Evolutionary conservation across 2,329 filamentous ascomycete genomes (phyloP), one percentile per base, ranked within the genome.

Genomic region (Botrytis byssoidea): DNA sequence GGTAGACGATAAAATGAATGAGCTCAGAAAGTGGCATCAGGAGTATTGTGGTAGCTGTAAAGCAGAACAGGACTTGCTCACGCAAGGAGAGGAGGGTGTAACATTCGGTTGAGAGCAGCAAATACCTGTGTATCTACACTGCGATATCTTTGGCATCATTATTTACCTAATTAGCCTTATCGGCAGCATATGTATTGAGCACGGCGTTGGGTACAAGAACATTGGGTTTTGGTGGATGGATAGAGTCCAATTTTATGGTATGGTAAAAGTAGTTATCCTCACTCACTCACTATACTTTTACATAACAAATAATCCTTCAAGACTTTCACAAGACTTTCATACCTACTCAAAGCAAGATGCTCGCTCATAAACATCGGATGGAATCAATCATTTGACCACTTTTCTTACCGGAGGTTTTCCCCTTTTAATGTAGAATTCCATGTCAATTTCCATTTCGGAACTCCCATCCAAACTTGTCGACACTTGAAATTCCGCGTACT

Each of bases 1-100:
- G 59, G 74, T 81, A 4, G 82, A 82, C 68, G 81, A 81, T 20
- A 81, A 81, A 55, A 80, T 82, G 40, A 83, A 84, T 68, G 84
- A 86, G 55, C 83, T 90, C 4, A 83, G 84, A 75, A 83, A 83
- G 63, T 90, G 88, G 86, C 88, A 90, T 76, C 83, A 86, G 65
- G 84, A 85, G 71, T 92, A 92, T 81, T 92, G 90, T 82, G 84
- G 84, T 35, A 91, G 89, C 78, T 92, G 90, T 81, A 79, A 77
- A 74, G 46, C 76, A 63, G 80, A 82, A 69, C 78, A 80, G 70
- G 78, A 82, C 14, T 75, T 74, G 74, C 70, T 81, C n/a, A 44
- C 70, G 16, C 71, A 75, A 35, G 78, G 74, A 35, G 74, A 74
- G 61, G 74, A 77, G 57, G 73, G 77, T 75, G 71, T 78, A 60